Base-by-base conservation (phyloP, 2,329 filamentous ascomycete genomes). In the Thielaviopsis populi region DNA sequence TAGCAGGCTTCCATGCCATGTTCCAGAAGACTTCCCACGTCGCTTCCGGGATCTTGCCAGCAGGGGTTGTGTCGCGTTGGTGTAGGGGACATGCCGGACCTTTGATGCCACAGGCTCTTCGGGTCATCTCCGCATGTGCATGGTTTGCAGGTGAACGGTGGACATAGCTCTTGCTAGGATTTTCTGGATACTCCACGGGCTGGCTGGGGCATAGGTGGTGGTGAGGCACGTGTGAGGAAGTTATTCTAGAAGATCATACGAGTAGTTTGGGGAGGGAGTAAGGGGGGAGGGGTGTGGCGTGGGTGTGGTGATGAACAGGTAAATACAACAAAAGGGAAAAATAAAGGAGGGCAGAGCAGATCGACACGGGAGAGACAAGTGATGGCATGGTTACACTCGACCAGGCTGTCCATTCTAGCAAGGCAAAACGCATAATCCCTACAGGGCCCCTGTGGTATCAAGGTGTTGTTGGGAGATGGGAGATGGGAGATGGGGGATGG, bases 11-110 rank as follows among this genome's bases (percentile, higher is more conserved):
- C 62, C 3, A 63, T 59, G 37, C 42, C 40, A 33, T 63, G 62
- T 63, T 63, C 62, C 53, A 63, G 62, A 63, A 63, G 54, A 19
- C 58, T 63, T 63, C 53, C 17, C 19, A 54, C 15, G 30, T 19
- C 22, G 30, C 19, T n/a, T 54, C 30, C 33, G 33, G 48, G 46
- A 54, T 62, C 24, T 40, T n/a, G n/a, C 27, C 13, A 11, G 27
- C 24, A 56, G 30, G 53, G 53, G 19, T 56, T 33, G 50, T 54
- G 50, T 37, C 24, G 50, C 42, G 42, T 24, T 54, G 50, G 50
- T 54, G 50, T 54, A 54, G 50, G 53, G 53, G 53, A 56, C 24
- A 56, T 56, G 53, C 53, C 30, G 53, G 53, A 37, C 30, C 27
- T 37, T 56, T 30, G 53, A 56, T 56, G 33, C 27, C 27, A 56